Base-by-base conservation (phyloP, 2,329 filamentous ascomycete species). In the Ascomycota sp. region DNA sequence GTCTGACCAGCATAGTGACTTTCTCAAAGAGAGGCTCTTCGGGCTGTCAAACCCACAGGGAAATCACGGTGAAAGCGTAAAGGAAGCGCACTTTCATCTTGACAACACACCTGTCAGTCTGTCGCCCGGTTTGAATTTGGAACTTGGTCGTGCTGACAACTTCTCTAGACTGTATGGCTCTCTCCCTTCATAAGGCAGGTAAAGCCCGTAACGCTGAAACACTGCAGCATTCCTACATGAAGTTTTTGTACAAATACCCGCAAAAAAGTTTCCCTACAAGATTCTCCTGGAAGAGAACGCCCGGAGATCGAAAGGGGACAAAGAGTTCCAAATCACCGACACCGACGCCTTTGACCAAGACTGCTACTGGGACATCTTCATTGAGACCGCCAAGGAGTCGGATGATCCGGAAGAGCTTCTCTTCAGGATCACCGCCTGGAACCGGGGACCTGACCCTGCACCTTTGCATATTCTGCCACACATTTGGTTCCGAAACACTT, bases 231-330 rank as follows among this genome's bases (percentile, higher is more conserved):
- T 92, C 86, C 20, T 95, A 95, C 61, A 95, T 95, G 86, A 95
- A 95, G 53, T 91, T 75, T 47, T 74, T 95, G 40, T 95, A 95
- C 68, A 95, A 95, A 55, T 91, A 94, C 44, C 89, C 89, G 1
- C 86, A 95, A 55, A 69, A 43, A 72, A 75, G 38, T 95, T 95
- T 45, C 89, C 86, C 3, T 95, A 95, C 59, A 66, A 94, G 51
- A 73, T 93, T 39, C 61, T 95, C 28, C 59, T 91, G 39, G 61
- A 80, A 38, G 81, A 91, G 46, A 95, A 93, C 47, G 83, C 73
- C 26, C 69, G 63, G 40, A 70, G 85, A 38, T 65, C 66, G 32
- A 80, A 75, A 50, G 50, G 72, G 41, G 85, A 94, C 38, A 69
- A 69, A 28, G 86, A 95, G 48, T 95, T 93, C 55, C 86, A 94